phyloP scores from a whole-genome alignment of 2,329 filamentous ascomycete genomes.

The Penicillium sp. region DNA sequence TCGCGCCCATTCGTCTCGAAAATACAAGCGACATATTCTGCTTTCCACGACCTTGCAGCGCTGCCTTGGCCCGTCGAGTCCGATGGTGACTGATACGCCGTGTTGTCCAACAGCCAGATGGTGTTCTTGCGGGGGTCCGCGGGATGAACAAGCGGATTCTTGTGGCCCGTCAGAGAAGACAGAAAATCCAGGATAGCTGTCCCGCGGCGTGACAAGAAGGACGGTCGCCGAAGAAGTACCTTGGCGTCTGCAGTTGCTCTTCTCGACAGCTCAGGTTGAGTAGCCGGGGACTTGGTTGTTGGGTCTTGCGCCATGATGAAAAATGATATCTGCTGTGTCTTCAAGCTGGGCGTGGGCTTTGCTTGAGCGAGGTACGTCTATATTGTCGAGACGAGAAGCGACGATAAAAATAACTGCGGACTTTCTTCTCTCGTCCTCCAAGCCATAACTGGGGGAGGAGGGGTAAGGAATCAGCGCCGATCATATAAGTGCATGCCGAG shows the following conservation, averaged over 20 bases:
- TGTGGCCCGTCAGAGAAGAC: slow-evolving; percentile 31
- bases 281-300: slow-evolving; percentile 7
- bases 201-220: slow-evolving; percentile 10
- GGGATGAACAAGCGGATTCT: slow-evolving; percentile 54
- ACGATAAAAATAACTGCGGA: not conserved
- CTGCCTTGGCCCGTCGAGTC: slow-evolving; percentile 14
- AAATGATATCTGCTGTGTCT: not conserved
- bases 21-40: slow-evolving; percentile 75
- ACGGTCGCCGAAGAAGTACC: not conserved
- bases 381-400: not conserved
- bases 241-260: not conserved
- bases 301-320: slow-evolving; percentile 13
- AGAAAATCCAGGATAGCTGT: slow-evolving; percentile 19
- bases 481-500: slow-evolving; percentile 18
- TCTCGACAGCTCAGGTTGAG: slow-evolving; percentile 2
- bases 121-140: slow-evolving; percentile 61
- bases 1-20: slow-evolving; percentile 68
- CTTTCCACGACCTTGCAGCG: slow-evolving; percentile 56
- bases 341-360: not conserved
- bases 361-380: not conserved
- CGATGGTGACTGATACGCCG: slow-evolving; percentile 57
- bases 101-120: slow-evolving; percentile 89
- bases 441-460: not conserved
- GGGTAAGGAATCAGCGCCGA: slow-evolving; percentile 14
- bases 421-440: not conserved